phyloP scores from a whole-genome alignment of 2,329 filamentous ascomycete genomes.

The Daldinia sp. region DNA sequence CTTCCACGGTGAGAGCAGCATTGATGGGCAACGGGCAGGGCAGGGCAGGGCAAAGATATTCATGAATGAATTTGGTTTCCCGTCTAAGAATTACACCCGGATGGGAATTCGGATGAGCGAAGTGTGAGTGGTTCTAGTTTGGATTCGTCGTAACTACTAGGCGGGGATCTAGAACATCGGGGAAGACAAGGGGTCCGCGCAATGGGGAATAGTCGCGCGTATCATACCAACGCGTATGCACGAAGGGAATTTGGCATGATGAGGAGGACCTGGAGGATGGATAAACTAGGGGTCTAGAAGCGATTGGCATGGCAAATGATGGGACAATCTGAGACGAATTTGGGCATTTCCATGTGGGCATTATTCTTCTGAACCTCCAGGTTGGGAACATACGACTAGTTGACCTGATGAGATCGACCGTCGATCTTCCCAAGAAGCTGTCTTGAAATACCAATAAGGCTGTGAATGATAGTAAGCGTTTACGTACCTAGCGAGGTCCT shows the following conservation, averaged over 20 bases:
- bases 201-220: conserved; percentile 20
- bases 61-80: conserved; percentile 24
- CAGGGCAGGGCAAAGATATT: no score
- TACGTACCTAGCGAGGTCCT: conserved; percentile 47
- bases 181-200: conserved; percentile 14
- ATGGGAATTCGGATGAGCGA: conserved; percentile 22
- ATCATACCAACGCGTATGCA: conserved; percentile 26
- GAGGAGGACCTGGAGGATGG: conserved; percentile 28
- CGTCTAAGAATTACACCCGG: conserved; percentile 11
- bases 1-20: conserved; percentile 17
- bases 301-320: conserved; percentile 34
- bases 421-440: conserved; percentile 19
- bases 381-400: conserved; percentile 15
- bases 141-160: conserved; percentile 23
- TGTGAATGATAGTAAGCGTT: conserved; percentile 8
- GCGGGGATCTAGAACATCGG: conserved; percentile 28
- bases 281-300: conserved; percentile 21
- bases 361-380: conserved; percentile 14
- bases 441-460: background rate
- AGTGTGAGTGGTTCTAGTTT: conserved; percentile 14
- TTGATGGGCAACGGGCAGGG: conserved; percentile 1
- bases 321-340: conserved; percentile 33
- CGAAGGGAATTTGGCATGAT: conserved; percentile 30
- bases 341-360: conserved; percentile 38
- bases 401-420: conserved; percentile 25